Evolutionary conservation across 2,329 filamentous ascomycete species (phyloP).

Genomic region (Dactylella cylindrospora): DNA sequence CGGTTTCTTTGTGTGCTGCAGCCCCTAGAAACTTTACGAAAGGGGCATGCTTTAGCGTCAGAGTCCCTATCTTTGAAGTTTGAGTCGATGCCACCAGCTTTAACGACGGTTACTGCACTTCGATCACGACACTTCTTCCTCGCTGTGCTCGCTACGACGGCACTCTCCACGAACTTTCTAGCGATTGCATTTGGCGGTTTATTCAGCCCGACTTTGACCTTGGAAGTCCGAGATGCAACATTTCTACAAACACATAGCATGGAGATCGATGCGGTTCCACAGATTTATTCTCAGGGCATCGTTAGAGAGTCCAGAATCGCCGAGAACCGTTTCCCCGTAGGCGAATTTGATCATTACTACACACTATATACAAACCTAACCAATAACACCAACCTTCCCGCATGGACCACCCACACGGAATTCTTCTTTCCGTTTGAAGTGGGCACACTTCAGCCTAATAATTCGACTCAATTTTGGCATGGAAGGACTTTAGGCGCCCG

Average conservation of each 20-base stretch:
- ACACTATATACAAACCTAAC: constrained; percentile 56
- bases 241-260: constrained; percentile 9
- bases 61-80: constrained; percentile 57
- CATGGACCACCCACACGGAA: constrained; percentile 56
- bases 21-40: constrained; percentile 58
- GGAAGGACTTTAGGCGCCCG: constrained; percentile 51
- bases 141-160: constrained; percentile 55
- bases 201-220: constrained; percentile 51
- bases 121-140: constrained; percentile 56
- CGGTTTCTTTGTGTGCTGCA: constrained; percentile 59
- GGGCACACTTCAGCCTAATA: constrained; percentile 3
- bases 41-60: constrained; percentile 52
- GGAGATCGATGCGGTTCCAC: constrained; percentile 6
- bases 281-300: neutral
- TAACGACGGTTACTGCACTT: constrained; percentile 56
- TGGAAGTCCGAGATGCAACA: constrained; percentile 50
- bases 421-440: constrained; percentile 57
- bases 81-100: constrained; percentile 60
- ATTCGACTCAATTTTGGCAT: constrained; percentile 39
- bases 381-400: constrained; percentile 54
- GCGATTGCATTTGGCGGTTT: constrained; percentile 59
- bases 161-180: constrained; percentile 59
- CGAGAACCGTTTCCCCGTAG: constrained; percentile 42
- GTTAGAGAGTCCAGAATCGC: constrained; percentile 35
- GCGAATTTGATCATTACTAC: constrained; percentile 53